Conservation (phyloP, 2,329 filamentous ascomycete genomes). For the Periconia sp. region DNA sequence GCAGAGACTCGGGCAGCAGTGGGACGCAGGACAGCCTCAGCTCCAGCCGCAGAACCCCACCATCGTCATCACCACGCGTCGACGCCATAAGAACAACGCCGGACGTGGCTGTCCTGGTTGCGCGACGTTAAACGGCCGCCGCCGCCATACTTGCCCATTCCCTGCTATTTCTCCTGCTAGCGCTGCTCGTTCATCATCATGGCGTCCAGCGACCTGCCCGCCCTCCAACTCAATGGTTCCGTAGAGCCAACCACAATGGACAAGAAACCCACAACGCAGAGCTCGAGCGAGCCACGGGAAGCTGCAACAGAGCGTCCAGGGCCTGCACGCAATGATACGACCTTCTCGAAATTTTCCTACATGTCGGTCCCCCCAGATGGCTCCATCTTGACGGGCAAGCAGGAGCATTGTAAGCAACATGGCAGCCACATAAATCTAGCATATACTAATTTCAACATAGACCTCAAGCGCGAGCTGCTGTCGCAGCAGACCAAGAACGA, state of each 20-base stretch:
- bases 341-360: conserved; percentile 47
- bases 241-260: conserved; percentile 39
- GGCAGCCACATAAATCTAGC: not conserved
- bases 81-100: too few species aligned
- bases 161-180: conserved; percentile 2
- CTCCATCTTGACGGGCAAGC: conserved; percentile 84
- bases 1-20: conserved; percentile 7
- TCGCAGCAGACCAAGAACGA: conserved; percentile 88
- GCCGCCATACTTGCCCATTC: too few species aligned
- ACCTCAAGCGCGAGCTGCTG: conserved; percentile 95
- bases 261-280: conserved; percentile 23
- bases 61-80: conserved; percentile 40
- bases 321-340: conserved; percentile 36
- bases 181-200: conserved; percentile 26
- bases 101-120: too few species aligned
- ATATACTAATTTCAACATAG: conserved; percentile 53
- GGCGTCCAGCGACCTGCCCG: conserved; percentile 32
- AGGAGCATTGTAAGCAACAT: conserved; percentile 83
- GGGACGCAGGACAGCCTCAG: conserved; percentile 29
- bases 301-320: conserved; percentile 22
- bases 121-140: too few species aligned
- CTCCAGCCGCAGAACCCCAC: conserved; percentile 32
- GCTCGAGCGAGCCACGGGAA: conserved; percentile 23
- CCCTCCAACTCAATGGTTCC: conserved; percentile 40
- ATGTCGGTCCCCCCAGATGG: conserved; percentile 59